These are phyloP conservation scores for Boletus mariae DNA, from an alignment of 1,284 basidiomycete species.

Conservation along the genomic window DNA sequence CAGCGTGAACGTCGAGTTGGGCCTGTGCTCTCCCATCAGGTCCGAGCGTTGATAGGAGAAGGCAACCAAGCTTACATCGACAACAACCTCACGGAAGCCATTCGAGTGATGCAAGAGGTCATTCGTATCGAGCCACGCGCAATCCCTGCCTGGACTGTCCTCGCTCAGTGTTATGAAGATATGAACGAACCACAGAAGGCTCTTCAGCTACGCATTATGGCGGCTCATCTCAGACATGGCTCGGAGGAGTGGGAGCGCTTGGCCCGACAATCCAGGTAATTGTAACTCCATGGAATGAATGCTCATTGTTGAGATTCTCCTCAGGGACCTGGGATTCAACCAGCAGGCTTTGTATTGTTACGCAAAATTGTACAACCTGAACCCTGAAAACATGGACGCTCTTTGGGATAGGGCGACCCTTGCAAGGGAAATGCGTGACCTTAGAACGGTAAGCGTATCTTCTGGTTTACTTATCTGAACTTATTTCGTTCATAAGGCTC, in stretches of 20 bases:
- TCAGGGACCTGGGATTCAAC: constrained; percentile 64
- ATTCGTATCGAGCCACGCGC: constrained; percentile 91
- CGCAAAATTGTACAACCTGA: constrained; percentile 76
- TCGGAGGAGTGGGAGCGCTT: constrained; percentile 86
- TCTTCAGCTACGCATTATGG: constrained; percentile 85
- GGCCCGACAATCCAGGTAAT: constrained; percentile 69
- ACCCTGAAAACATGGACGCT: constrained; percentile 79
- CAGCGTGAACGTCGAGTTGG: constrained; percentile 39
- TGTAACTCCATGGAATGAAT: background rate
- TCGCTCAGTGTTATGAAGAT: constrained; percentile 78
- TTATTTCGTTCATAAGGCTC: constrained; percentile 47
- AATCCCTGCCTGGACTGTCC: constrained; percentile 79
- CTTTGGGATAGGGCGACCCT: constrained; percentile 89
- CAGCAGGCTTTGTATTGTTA: constrained; percentile 93
- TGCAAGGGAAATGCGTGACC: constrained; percentile 72
- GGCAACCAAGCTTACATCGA: constrained; percentile 88
- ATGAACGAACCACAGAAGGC: constrained; percentile 66
- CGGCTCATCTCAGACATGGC: constrained; percentile 82
- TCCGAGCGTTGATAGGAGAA: constrained; percentile 76
- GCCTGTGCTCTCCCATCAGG: constrained; percentile 77
- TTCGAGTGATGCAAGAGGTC: constrained; percentile 84
- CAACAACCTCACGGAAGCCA: constrained; percentile 64
- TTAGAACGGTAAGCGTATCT: constrained; percentile 52
- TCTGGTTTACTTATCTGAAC: background rate
- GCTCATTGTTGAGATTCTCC: constrained; percentile 50